Evolutionary conservation across 2,329 filamentous ascomycete genomes (phyloP), one percentile per base, ranked within the genome.

Genomic region (Aspergillus calidoustus): DNA sequence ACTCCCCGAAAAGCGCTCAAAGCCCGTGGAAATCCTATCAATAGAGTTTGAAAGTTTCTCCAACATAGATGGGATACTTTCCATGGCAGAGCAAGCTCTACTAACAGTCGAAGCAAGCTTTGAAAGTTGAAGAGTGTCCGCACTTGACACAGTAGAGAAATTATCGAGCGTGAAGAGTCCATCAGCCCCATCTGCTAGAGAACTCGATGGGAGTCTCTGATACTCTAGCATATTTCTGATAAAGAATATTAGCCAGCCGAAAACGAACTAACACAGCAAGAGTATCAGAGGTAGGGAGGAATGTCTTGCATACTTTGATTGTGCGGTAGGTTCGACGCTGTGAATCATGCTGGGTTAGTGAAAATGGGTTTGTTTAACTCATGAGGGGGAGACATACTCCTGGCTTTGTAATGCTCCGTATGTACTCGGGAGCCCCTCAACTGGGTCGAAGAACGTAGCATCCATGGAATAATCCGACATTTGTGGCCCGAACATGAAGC

Each of bases 11-110:
- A 51, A 51, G 15, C 49, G 28, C 49, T 51, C 49, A n/a, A 51
- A 34, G 4, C 25, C 25, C 49, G n/a, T n/a, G 15, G 25, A 51
- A 51, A 51, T 51, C 17, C 28, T 51, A 30, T 51, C 49, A 17
- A 34, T 30, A 51, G 49, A 51, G 28, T 19, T 19, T 19, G 49
- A 51, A 51, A 51, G 49, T 51, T 34, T 51, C 28, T 51, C 49
- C 28, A 51, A 30, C 49, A 51, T n/a, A 51, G 49, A 19, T 51
- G 28, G 17, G 13, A 34, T 31, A 31, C 19, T 51, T 17, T 51
- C 49, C 49, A 51, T 34, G n/a, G 28, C 49, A 51, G 30, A 34
- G 30, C 30, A 34, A 34, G 49, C 49, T n/a, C 28, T 51, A 34
- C 31, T 15, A 5, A 51, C 31, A 30, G 25, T 51, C 28, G 28